Percentiles rank a stretch among this genome's conserved stretches.
Conservation (phyloP, 768 basidiomycete genomes). For the Lactarius deliciosus region DNA sequence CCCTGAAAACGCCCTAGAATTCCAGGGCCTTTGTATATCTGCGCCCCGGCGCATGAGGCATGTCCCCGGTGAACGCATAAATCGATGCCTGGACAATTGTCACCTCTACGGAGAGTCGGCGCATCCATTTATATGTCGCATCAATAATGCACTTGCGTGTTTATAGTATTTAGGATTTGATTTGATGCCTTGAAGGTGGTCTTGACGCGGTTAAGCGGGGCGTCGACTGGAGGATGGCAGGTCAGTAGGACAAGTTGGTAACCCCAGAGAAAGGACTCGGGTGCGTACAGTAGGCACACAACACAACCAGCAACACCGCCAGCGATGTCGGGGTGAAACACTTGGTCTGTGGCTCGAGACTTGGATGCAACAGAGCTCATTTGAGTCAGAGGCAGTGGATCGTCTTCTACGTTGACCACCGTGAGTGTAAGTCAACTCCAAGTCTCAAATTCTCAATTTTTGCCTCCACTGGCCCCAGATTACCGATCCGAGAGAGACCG, state of each 20-base stretch:
- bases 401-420: background rate
- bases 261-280: conserved; percentile 15
- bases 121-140: too few species aligned
- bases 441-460: background rate
- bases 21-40: conserved; percentile 69
- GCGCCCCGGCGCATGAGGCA: conserved; percentile 52
- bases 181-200: too few species aligned
- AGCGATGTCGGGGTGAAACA: conserved; percentile 81
- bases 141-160: too few species aligned
- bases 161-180: too few species aligned
- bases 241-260: conserved; percentile 9
- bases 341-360: conserved; percentile 35
- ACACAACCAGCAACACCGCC: conserved; percentile 93
- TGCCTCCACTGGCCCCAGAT: too few species aligned
- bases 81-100: too few species aligned
- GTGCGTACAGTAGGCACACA: conserved; percentile 46
- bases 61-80: too few species aligned
- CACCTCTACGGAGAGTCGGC: too few species aligned
- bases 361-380: conserved; percentile 59
- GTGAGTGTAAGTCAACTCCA: background rate
- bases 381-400: conserved; percentile 39
- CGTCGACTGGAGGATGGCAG: too few species aligned
- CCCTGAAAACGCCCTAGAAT: conserved; percentile 54
- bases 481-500: too few species aligned
- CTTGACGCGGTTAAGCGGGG: too few species aligned